Conservation (phyloP, 2,329 filamentous ascomycete species). For the Boeremia exigua region DNA sequence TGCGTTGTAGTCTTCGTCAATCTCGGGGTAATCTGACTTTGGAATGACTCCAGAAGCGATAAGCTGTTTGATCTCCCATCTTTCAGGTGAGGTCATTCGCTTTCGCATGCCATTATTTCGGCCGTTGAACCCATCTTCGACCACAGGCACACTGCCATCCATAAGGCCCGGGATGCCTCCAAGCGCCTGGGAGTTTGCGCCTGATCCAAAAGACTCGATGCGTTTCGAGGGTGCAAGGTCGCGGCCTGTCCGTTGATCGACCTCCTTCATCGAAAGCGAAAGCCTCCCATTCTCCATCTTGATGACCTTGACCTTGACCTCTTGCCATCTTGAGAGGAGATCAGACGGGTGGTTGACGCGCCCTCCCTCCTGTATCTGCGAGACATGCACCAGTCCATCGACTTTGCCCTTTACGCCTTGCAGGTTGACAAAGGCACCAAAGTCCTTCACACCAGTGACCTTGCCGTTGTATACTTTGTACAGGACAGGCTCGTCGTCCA, state of each 20-base stretch:
- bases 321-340: conserved; percentile 77
- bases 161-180: conserved; percentile 63
- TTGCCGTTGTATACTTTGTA: conserved; percentile 90
- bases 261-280: conserved; percentile 95
- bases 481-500: conserved; percentile 81
- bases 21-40: conserved; percentile 89
- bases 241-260: conserved; percentile 85
- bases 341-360: conserved; percentile 93
- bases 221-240: conserved; percentile 80
- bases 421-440: conserved; percentile 94
- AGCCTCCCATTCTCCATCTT: conserved; percentile 83
- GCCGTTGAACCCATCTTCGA: conserved; percentile 64
- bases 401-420: conserved; percentile 85
- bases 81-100: conserved; percentile 92
- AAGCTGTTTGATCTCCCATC: conserved; percentile 96
- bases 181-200: conserved; percentile 85
- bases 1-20: conserved; percentile 92
- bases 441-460: conserved; percentile 92
- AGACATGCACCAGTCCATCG: conserved; percentile 92
- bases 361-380: conserved; percentile 81
- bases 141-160: conserved; percentile 64
- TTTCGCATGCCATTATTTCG: conserved; percentile 70
- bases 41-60: conserved; percentile 95
- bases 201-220: conserved; percentile 69
- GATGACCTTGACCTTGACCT: conserved; percentile 90